Base-by-base conservation (phyloP, 2,329 filamentous ascomycete genomes). In the Pyrenophora graminea region DNA sequence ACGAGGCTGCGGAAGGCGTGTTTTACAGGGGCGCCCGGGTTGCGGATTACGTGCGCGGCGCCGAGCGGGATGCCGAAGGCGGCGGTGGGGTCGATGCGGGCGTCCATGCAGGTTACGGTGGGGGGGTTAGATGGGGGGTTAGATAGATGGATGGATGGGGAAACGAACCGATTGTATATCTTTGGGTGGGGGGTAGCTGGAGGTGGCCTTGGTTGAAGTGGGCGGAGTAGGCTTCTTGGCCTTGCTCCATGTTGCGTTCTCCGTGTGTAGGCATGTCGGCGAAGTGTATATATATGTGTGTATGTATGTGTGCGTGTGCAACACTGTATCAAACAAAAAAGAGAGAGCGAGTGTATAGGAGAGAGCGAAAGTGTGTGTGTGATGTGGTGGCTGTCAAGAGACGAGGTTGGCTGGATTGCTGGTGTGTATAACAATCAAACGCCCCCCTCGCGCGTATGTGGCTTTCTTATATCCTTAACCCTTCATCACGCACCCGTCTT, bases 41-140 rank as follows among this genome's bases (percentile, higher is more conserved):
- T 92, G 51, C 89, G 84, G 53, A 91, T 87, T 27, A 91, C 83
- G 71, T 94, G 89, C 0, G 89, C 90, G 58, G 91, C 88, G 34
- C 90, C 89, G 15, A 90, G 81, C 17, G 80, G 76, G 50, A 92
- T 86, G 7, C 86, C 87, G 46, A 91, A 87, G 6, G 87, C 87
- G 10, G 81, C 76, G 3, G 84, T 80, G 0, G 89, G 85, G 62
- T 93, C 80, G 70, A 79, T 78, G 10, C 89, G 84, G 4, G 90
- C 87, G 66, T 94, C 89, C 89, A 94, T 94, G 74, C 90, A 94
- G 0, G 88, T 89, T 38, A 93, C 80, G 19, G 37, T 15, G 15
- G 33, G 9, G 25, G 18, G 19, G 12, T 45, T 12, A 53, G 51
- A 10, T 8, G 6, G 15, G n/a, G 7, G 2, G 2, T 4, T 30